A percentile compares a stretch with the other conserved stretches of the same genome.
These are phyloP conservation scores for Wickerhamiella pararugosa DNA, from an alignment of 1,139 yeast species.

Conservation along the genomic window DNA sequence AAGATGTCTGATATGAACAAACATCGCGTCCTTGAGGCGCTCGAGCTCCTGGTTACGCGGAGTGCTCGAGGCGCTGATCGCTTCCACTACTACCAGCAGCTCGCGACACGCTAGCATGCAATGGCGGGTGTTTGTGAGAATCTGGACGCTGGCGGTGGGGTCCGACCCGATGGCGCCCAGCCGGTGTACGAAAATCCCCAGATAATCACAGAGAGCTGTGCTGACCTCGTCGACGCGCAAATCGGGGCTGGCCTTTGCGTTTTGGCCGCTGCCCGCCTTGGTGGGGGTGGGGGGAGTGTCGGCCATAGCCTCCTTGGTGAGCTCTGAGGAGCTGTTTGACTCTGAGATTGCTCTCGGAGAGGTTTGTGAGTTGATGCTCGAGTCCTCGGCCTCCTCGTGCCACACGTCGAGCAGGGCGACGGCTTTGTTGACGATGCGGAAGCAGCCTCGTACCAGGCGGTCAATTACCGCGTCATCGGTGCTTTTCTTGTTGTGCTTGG, in stretches of 20 bases:
- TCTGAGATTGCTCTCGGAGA: not conserved
- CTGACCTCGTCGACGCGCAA: slow-evolving; percentile 57
- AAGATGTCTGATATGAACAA: slow-evolving; percentile 22
- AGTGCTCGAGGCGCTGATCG: slow-evolving; percentile 19
- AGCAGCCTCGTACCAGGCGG: slow-evolving; percentile 54
- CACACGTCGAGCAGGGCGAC: slow-evolving; percentile 59
- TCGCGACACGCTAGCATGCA: slow-evolving; percentile 31
- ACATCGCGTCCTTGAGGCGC: slow-evolving; percentile 24
- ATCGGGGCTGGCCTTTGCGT: slow-evolving; percentile 1
- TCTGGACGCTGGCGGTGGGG: slow-evolving; percentile 24
- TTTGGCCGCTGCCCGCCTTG: slow-evolving; percentile 2
- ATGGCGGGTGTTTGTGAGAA: slow-evolving; percentile 27
- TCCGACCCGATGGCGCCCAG: slow-evolving; percentile 20
- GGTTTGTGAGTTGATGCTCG: slow-evolving; percentile 1
- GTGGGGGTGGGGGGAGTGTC: not conserved
- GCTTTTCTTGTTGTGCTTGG: slow-evolving; percentile 69
- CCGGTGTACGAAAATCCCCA: slow-evolving; percentile 34
- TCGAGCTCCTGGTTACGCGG: slow-evolving; percentile 23
- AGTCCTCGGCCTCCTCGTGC: slow-evolving; percentile 3
- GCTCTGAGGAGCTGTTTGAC: not conserved
- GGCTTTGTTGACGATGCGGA: slow-evolving; percentile 61
- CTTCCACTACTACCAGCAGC: slow-evolving; percentile 26
- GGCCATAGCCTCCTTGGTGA: not conserved
- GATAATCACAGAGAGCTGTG: slow-evolving; percentile 50
- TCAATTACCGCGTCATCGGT: slow-evolving; percentile 51